Evolutionary conservation across 148 eudicot genomes (phyloP).

Genomic region (Chenopodium suecicum): DNA sequence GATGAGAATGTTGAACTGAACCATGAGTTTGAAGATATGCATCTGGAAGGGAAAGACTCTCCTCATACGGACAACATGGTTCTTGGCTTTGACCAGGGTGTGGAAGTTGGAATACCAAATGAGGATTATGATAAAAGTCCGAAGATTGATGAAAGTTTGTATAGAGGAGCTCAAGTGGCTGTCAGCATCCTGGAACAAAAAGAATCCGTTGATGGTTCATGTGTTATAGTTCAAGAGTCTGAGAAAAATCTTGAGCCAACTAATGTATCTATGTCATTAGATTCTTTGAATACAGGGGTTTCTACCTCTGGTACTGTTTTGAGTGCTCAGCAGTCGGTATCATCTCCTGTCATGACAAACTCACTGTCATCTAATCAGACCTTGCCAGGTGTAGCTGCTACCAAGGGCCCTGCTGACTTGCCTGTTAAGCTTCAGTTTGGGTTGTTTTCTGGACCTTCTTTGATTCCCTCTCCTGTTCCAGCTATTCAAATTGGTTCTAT

Average conservation of each 20-base stretch:
- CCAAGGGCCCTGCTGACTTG: slow-evolving; percentile 45
- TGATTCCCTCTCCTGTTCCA: slow-evolving; percentile 92
- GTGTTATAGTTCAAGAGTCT: slow-evolving; percentile 29
- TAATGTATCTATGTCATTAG: slow-evolving; percentile 33
- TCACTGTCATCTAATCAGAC: slow-evolving; percentile 41
- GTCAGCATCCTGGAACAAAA: slow-evolving; percentile 31
- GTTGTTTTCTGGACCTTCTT: slow-evolving; percentile 89
- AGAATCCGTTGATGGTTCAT: slow-evolving; percentile 37
- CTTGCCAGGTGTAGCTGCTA: slow-evolving; percentile 41
- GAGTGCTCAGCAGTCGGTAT: slow-evolving; percentile 32
- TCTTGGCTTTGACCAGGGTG: slow-evolving; percentile 93
- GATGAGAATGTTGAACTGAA: slow-evolving; percentile 53
- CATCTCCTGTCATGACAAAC: slow-evolving; percentile 31
- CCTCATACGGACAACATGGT: slow-evolving; percentile 63
- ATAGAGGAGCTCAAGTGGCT: slow-evolving; percentile 38
- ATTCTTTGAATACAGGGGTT: slow-evolving; percentile 34
- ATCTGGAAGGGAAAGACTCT: slow-evolving; percentile 49
- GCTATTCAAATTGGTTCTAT: slow-evolving; percentile 98
- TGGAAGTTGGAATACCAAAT: slow-evolving; percentile 72
- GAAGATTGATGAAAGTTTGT: slow-evolving; percentile 39
- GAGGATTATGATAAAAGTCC: slow-evolving; percentile 63
- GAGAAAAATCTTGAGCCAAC: slow-evolving; percentile 33
- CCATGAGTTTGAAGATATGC: slow-evolving; percentile 62
- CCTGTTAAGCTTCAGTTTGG: slow-evolving; percentile 93
- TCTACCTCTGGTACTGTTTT: slow-evolving; percentile 27